Evolutionary conservation across 305 asterid species (phyloP).

Genomic region (Ilex paraguariensis): DNA sequence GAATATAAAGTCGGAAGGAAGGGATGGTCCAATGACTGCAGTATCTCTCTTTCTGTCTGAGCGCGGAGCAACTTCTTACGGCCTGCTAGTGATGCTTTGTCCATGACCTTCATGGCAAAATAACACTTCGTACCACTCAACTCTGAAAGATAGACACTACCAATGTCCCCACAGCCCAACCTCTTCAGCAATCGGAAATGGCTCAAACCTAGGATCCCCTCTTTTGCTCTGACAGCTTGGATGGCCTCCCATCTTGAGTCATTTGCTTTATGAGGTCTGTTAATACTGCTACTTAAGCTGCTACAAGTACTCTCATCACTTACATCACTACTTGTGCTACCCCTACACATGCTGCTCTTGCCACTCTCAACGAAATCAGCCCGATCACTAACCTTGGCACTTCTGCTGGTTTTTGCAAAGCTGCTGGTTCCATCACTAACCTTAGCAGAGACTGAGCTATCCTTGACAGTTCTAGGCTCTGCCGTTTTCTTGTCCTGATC

Average conservation of each 20-base stretch:
- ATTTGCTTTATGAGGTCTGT: slow-evolving; percentile 52
- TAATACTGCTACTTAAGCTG: slow-evolving; percentile 35
- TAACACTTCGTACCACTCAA: slow-evolving; percentile 45
- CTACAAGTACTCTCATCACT: slow-evolving; percentile 53
- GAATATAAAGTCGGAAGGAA: slow-evolving; percentile 43
- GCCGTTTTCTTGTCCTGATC: slow-evolving; percentile 15
- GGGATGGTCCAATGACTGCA: slow-evolving; percentile 51
- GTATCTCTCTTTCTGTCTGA: slow-evolving; percentile 45
- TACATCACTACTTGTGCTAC: slow-evolving; percentile 44
- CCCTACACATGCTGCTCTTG: slow-evolving; percentile 45
- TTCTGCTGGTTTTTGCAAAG: slow-evolving; percentile 23
- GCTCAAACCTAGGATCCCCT: slow-evolving; percentile 36
- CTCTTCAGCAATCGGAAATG: slow-evolving; percentile 48
- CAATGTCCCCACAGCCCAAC: slow-evolving; percentile 52
- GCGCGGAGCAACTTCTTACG: slow-evolving; percentile 49
- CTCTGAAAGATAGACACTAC: slow-evolving; percentile 49
- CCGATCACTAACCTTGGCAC: slow-evolving; percentile 29
- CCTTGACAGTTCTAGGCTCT: slow-evolving; percentile 11
- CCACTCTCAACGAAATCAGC: slow-evolving; percentile 38
- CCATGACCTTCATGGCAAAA: slow-evolving; percentile 52
- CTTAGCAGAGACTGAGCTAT: slow-evolving; percentile 21
- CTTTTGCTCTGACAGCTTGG: slow-evolving; percentile 33
- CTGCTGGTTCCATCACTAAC: slow-evolving; percentile 27
- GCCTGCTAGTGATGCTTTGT: slow-evolving; percentile 41
- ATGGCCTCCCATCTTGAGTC: slow-evolving; percentile 49